Evolutionary conservation across 108 stramenopile species (phyloP).

Genomic region (Pelagomonas calceolata): DNA sequence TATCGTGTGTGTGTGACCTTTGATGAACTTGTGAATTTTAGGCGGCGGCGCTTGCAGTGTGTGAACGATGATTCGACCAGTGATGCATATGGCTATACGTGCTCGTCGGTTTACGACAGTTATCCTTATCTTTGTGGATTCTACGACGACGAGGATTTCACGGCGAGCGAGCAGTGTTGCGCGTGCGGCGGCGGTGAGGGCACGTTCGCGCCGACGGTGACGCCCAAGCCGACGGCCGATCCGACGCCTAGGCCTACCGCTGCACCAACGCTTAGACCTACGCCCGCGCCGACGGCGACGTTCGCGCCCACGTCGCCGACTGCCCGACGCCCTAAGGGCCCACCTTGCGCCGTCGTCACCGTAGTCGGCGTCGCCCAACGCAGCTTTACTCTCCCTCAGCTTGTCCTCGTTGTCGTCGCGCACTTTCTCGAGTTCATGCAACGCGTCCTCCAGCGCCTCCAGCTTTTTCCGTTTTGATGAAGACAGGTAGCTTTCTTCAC

Average conservation of each 20-base stretch:
- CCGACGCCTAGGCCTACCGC: constrained; percentile 24
- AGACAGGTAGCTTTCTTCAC: neutral
- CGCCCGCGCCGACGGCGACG: constrained; percentile 3
- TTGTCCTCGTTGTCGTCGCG: neutral
- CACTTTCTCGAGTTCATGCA: constrained; percentile 10
- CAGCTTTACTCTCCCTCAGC: no score
- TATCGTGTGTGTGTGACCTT: no score
- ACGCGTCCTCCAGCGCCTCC: neutral
- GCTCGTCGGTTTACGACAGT: constrained; percentile 15
- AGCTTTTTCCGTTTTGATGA: constrained; percentile 7
- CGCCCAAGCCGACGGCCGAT: constrained; percentile 26
- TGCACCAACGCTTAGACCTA: constrained; percentile 22
- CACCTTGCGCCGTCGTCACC: constrained; percentile 16
- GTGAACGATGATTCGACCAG: no score
- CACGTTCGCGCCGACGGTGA: no score
- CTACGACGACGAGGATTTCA: constrained; percentile 2
- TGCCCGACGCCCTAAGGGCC: constrained; percentile 22
- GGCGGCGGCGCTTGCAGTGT: no score
- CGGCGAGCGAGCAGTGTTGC: no score
- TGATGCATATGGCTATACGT: constrained; percentile 14
- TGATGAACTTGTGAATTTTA: no score
- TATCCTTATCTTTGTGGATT: neutral
- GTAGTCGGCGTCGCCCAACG: constrained; percentile 12
- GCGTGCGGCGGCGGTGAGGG: no score
- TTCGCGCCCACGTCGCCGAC: no score